A percentile compares a stretch with the other conserved stretches of the same genome.
Evolutionary conservation across 257 asterid genomes (phyloP).

Genomic region (Nicotiana tomentosiformis): DNA sequence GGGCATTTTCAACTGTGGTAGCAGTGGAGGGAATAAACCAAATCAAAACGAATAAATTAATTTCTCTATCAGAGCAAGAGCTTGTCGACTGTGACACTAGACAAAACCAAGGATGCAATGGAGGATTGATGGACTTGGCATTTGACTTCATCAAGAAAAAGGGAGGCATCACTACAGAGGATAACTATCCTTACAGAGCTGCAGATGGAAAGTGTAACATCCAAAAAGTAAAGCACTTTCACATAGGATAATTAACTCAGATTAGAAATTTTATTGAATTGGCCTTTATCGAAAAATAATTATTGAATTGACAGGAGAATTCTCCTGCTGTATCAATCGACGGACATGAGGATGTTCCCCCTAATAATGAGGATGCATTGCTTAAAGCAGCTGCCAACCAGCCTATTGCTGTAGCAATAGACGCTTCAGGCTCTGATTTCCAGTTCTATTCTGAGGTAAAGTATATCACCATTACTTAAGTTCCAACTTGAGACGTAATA

Average conservation of each 20-base stretch:
- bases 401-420: slow-evolving; percentile 72
- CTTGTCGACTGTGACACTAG: slow-evolving; percentile 72
- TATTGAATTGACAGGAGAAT: slow-evolving; percentile 28
- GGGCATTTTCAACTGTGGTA: slow-evolving; percentile 90
- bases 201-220: slow-evolving; percentile 48
- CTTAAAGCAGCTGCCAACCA: slow-evolving; percentile 74
- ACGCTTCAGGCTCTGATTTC: slow-evolving; percentile 64
- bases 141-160: slow-evolving; percentile 50
- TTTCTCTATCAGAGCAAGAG: slow-evolving; percentile 83
- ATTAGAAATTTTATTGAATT: too few relatives aligned
- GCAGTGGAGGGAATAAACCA: slow-evolving; percentile 87
- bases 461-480: neutral
- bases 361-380: slow-evolving; percentile 53
- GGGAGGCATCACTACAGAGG: slow-evolving; percentile 77
- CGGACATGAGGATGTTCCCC: slow-evolving; percentile 65
- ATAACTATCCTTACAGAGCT: slow-evolving; percentile 67
- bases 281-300: too few relatives aligned
- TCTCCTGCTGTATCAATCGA: slow-evolving; percentile 59
- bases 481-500: neutral
- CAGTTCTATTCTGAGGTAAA: slow-evolving; percentile 84
- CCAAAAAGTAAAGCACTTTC: slow-evolving; percentile 37
- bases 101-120: slow-evolving; percentile 72
- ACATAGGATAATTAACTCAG: neutral
- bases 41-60: slow-evolving; percentile 49
- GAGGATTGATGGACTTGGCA: slow-evolving; percentile 86